Percentiles rank a stretch among this genome's conserved stretches.
These are phyloP conservation scores for Hypoxylon sp. DNA, from an alignment of 2,329 filamentous ascomycete genomes.

Conservation along the genomic window DNA sequence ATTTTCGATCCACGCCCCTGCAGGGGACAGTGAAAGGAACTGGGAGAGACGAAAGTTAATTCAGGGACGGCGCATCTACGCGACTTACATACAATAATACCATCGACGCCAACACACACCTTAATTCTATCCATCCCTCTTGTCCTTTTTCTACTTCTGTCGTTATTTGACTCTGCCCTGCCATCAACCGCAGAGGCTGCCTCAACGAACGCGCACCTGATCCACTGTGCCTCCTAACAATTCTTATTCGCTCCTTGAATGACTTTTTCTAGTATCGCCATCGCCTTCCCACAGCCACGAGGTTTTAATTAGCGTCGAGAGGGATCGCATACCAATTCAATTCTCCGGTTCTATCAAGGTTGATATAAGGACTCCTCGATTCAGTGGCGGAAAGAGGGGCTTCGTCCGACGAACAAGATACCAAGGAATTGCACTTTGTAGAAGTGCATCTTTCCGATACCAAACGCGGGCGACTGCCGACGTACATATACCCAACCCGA, in stretches of 20 bases:
- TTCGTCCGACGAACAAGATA: conserved; percentile 2
- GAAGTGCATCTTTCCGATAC: conserved; percentile 22
- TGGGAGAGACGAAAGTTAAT: neutral
- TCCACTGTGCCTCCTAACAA: conserved; percentile 2
- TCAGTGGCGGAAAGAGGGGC: conserved; percentile 7
- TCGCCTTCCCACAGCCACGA: conserved; percentile 2
- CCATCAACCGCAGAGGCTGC: conserved; percentile 14
- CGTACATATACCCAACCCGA: conserved; percentile 20
- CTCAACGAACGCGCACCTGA: conserved; percentile 5
- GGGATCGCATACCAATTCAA: conserved; percentile 3
- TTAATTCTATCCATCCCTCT: neutral
- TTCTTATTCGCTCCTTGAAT: conserved; percentile 30
- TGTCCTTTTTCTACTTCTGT: conserved; percentile 15
- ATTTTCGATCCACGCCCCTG: neutral
- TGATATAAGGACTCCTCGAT: conserved; percentile 13
- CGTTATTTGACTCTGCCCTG: conserved; percentile 12
- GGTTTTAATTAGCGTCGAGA: neutral
- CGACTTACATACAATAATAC: conserved; percentile 6
- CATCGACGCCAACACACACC: conserved; percentile 2
- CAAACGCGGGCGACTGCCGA: conserved; percentile 15
- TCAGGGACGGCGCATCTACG: neutral
- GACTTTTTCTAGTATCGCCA: conserved; percentile 3
- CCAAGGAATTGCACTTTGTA: neutral
- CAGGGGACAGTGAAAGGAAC: neutral
- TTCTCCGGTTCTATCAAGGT: neutral